phyloP scores from a whole-genome alignment of 352 stramenopile genomes.

The Phytophthora colocasiae region DNA sequence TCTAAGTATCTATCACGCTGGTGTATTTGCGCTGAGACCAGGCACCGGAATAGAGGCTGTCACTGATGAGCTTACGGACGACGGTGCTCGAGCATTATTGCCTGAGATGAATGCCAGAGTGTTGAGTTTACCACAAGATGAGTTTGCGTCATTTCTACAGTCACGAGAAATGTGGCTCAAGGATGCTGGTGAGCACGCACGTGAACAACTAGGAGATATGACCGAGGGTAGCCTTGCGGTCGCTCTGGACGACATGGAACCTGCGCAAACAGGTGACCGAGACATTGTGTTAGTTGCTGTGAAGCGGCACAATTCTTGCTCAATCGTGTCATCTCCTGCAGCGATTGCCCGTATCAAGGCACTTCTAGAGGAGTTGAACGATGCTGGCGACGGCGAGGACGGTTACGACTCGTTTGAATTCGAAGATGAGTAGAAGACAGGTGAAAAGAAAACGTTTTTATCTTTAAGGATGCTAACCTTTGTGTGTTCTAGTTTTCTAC shows the following conservation, averaged over 20 bases:
- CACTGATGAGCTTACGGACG: conserved; percentile 66
- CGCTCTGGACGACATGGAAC: conserved; percentile 84
- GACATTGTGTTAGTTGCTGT: conserved; percentile 65
- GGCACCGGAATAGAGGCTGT: conserved; percentile 28
- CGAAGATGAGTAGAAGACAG: conserved; percentile 50
- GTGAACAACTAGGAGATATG: conserved; percentile 56
- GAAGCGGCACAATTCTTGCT: conserved; percentile 85
- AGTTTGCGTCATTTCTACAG: conserved; percentile 69
- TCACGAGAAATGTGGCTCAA: conserved; percentile 83
- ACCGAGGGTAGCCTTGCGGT: conserved; percentile 69
- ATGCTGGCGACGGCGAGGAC: conserved; percentile 55
- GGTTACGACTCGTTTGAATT: conserved; percentile 86
- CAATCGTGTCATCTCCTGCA: conserved; percentile 63
- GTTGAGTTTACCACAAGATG: conserved; percentile 62
- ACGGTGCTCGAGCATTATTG: conserved; percentile 68
- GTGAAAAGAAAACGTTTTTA: conserved; percentile 3
- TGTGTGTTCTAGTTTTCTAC: neutral
- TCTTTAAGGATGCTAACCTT: conserved; percentile 13
- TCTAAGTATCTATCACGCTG: conserved; percentile 69
- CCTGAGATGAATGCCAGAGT: conserved; percentile 58
- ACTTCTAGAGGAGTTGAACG: conserved; percentile 75
- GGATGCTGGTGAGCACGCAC: conserved; percentile 66
- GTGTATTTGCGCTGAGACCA: conserved; percentile 56
- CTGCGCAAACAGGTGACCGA: conserved; percentile 73
- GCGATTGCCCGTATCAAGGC: conserved; percentile 76